Evolutionary conservation across 805 yeast species (phyloP).

Genomic region (Kluyveromyces dobzhanskii): DNA sequence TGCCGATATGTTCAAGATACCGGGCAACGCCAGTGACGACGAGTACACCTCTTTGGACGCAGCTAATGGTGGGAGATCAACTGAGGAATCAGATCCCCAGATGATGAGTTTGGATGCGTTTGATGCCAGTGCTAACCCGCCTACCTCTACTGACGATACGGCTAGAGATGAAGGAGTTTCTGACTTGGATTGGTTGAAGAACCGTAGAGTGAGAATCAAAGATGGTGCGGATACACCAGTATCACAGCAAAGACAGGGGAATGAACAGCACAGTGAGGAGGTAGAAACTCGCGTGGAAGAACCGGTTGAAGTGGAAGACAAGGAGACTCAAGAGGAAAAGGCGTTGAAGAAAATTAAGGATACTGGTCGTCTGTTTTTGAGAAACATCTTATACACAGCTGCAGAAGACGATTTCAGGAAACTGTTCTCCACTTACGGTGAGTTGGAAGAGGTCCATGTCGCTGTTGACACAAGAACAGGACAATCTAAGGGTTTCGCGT

Average conservation of each 20-base stretch:
- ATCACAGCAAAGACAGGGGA: slow-evolving; percentile 5
- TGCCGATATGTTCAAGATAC: slow-evolving; percentile 15
- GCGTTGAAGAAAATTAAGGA: slow-evolving; percentile 43
- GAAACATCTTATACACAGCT: slow-evolving; percentile 77
- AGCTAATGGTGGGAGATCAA: no score
- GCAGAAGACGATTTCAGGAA: slow-evolving; percentile 68
- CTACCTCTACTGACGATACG: slow-evolving; percentile 17
- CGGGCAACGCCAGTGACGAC: slow-evolving; percentile 37
- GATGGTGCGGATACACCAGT: slow-evolving; percentile 32
- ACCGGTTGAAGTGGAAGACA: slow-evolving; percentile 13
- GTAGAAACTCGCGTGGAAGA: slow-evolving; percentile 6
- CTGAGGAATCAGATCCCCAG: slow-evolving; percentile 31
- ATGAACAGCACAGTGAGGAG: slow-evolving; percentile 4
- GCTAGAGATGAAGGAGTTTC: slow-evolving; percentile 48
- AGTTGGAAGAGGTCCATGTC: slow-evolving; percentile 79
- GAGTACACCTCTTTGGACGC: slow-evolving; percentile 33
- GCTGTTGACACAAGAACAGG: slow-evolving; percentile 89
- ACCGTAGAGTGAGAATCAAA: slow-evolving; percentile 62
- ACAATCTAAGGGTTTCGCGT: slow-evolving; percentile 87
- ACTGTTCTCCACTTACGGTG: slow-evolving; percentile 62
- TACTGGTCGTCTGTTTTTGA: slow-evolving; percentile 78
- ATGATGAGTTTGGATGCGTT: slow-evolving; percentile 38
- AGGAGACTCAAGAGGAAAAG: slow-evolving; percentile 37
- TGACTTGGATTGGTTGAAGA: slow-evolving; percentile 83
- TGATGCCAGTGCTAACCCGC: slow-evolving; percentile 17